These are phyloP conservation scores for Colletotrichum liaoningense DNA, from an alignment of 2,329 filamentous ascomycete genomes.

Conservation along the genomic window DNA sequence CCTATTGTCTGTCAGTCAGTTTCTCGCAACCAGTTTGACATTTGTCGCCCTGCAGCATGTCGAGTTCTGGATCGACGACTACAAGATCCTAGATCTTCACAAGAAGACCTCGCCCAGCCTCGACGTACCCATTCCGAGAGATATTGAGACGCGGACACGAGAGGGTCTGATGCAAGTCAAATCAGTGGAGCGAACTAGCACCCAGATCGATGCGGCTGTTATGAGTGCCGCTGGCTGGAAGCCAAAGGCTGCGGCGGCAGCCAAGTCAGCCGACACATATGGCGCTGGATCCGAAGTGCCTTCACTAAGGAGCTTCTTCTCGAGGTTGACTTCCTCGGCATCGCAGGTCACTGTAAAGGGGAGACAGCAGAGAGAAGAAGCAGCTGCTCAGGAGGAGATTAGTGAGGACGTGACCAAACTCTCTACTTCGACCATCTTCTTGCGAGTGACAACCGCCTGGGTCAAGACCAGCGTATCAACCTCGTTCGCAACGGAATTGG, in stretches of 20 bases:
- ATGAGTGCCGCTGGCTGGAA: constrained; percentile 92
- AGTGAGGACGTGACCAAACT: constrained; percentile 77
- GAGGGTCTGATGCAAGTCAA: constrained; percentile 90
- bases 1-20: constrained; percentile 87
- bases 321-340: constrained; percentile 72
- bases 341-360: constrained; percentile 62
- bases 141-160: constrained; percentile 84
- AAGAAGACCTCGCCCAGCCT: constrained; percentile 89
- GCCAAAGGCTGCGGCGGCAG: constrained; percentile 56
- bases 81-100: constrained; percentile 79
- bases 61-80: constrained; percentile 91
- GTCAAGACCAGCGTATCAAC: constrained; percentile 80
- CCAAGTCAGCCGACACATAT: constrained; percentile 61
- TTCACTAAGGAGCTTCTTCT: constrained; percentile 84
- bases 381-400: constrained; percentile 69
- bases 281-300: constrained; percentile 64
- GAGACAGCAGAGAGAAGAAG: constrained; percentile 72
- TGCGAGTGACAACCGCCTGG: constrained; percentile 86
- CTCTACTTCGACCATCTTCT: constrained; percentile 84
- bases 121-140: constrained; percentile 77
- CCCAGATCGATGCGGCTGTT: constrained; percentile 91
- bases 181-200: constrained; percentile 84
- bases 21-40: constrained; percentile 92
- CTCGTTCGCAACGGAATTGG: constrained; percentile 84
- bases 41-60: constrained; percentile 92